phyloP scores from a whole-genome alignment of 768 basidiomycete genomes.

The Tremella yokohamensis region DNA sequence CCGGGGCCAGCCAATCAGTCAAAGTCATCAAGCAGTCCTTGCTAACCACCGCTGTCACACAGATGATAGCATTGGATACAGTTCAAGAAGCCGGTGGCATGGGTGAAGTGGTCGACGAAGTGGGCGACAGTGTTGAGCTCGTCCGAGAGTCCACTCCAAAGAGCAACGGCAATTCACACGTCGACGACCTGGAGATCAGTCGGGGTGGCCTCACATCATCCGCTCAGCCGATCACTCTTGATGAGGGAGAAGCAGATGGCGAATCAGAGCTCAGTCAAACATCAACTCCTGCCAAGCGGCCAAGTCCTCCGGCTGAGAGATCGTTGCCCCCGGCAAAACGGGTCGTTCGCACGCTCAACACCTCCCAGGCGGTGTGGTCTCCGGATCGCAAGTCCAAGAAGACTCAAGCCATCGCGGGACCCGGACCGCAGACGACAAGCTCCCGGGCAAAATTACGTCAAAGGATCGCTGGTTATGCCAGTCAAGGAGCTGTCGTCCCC shows the following conservation, averaged over 20 bases:
- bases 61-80: too few relatives aligned
- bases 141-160: too few relatives aligned
- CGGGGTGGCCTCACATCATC: background rate
- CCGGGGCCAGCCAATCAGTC: conserved; percentile 38
- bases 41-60: background rate
- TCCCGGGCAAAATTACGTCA: conserved; percentile 54
- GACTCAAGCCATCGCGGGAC: background rate
- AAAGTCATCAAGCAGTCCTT: conserved; percentile 11
- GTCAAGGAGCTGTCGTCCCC: conserved; percentile 52
- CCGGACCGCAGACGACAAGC: background rate
- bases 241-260: conserved; percentile 1
- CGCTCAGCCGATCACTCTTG: background rate
- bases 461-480: conserved; percentile 59
- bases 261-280: background rate
- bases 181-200: background rate
- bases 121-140: background rate
- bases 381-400: conserved; percentile 1
- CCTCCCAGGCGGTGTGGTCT: background rate
- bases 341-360: background rate
- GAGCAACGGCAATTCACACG: background rate
- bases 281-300: background rate
- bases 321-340: too few relatives aligned
- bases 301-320: too few relatives aligned
- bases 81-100: background rate
- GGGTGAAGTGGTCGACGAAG: background rate